These are phyloP conservation scores for Ophiostoma quercus DNA, from an alignment of 2,329 filamentous ascomycete genomes.

Conservation along the genomic window DNA sequence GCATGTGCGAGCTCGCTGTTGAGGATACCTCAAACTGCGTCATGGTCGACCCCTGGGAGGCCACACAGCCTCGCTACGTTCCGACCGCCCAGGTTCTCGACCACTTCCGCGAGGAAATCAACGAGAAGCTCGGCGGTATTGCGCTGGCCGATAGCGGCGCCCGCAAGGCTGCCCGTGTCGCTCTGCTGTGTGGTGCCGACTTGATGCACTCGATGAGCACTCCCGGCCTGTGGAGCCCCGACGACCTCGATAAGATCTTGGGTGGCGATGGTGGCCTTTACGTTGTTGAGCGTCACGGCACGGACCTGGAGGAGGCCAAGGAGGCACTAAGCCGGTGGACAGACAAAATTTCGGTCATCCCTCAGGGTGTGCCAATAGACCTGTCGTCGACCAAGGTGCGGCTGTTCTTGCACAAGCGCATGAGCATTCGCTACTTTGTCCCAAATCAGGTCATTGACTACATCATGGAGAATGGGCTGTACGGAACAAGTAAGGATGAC, in stretches of 20 bases:
- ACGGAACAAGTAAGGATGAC: constrained; percentile 24
- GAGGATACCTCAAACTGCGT: constrained; percentile 70
- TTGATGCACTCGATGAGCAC: constrained; percentile 72
- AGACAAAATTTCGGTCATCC: constrained; percentile 81
- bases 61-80: constrained; percentile 64
- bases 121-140: constrained; percentile 69
- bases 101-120: constrained; percentile 88
- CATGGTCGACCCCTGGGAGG: constrained; percentile 64
- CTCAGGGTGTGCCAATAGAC: constrained; percentile 82
- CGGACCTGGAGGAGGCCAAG: constrained; percentile 77
- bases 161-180: constrained; percentile 60
- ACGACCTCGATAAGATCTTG: constrained; percentile 83
- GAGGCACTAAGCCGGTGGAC: constrained; percentile 76
- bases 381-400: constrained; percentile 77
- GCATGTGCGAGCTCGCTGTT: constrained; percentile 82
- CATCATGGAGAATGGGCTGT: constrained; percentile 24
- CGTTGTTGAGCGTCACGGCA: constrained; percentile 81
- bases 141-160: constrained; percentile 39
- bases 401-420: constrained; percentile 69
- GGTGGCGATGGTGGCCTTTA: constrained; percentile 76
- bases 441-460: constrained; percentile 27
- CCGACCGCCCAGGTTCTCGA: constrained; percentile 86
- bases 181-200: constrained; percentile 71
- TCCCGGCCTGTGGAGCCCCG: constrained; percentile 72
- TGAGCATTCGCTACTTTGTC: constrained; percentile 69